Base-by-base conservation (phyloP, 805 yeast species). In the Metschnikowia cerradonensis region DNA sequence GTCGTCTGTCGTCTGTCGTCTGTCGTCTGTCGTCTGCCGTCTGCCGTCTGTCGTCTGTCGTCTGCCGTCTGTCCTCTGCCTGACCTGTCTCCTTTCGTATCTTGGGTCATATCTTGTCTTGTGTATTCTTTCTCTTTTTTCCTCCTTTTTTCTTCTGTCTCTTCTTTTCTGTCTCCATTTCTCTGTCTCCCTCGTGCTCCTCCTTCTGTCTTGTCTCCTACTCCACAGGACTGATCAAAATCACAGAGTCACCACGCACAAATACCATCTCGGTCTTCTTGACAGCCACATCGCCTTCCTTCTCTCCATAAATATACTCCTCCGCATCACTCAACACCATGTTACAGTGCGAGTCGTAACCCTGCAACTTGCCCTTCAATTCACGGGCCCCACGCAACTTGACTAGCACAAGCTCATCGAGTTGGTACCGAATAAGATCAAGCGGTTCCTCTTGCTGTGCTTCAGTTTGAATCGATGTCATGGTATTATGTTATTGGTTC, bases 211-310 rank as follows among this genome's bases (percentile, higher is more conserved):
- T 10, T 26, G 10, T 8, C 11, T 3, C 30, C 15, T 48, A 53
- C 30, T 60, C 56, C 17, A 65, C 53, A 15, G 78, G 76, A 48
- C 86, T 83, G 48, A 94, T 84, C 59, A 91, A 77, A 46, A 95
- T 89, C 41, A 94, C 98, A 2, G 95, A 84, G 70, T 94, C 99
- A n/a, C 99, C 99, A 73, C 99, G 84, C 14, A 94, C 91, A 70
- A 92, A 92, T 40, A 94, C 83, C 90, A 94, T 88, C 50, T 89
- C 96, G 15, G 90, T 79, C 54, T 78, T 77, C 62, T 83, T 86
- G 17, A 71, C 72, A n/a, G 56, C 60, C 2, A 72, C 71, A 42
- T 76, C 77, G 31, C 67, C 64, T 3, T 71, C 79, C n/a, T 54
- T 60, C 3, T 76, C 80, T 36, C 75, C 74, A 65, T 80, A 88